Evolutionary conservation across 768 basidiomycete species (phyloP).

Genomic region (Calvatia gigantea): DNA sequence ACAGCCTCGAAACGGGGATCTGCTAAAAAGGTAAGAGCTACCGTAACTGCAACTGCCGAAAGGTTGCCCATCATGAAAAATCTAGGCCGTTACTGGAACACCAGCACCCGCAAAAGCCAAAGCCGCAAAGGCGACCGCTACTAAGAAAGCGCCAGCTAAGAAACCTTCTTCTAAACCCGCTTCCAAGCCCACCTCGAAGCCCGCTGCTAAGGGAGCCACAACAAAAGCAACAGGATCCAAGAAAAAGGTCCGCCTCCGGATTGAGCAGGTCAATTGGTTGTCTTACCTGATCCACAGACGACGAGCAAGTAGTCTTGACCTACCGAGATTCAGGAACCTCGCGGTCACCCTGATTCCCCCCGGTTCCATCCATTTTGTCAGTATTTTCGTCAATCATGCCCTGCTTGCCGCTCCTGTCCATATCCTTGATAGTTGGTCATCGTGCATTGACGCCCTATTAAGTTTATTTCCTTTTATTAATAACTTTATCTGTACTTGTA

Average conservation of each 20-base stretch:
- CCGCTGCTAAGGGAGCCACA: conserved; percentile 27
- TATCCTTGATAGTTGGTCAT: conserved; percentile 3
- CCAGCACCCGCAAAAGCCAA: conserved; percentile 41
- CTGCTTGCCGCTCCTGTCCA: conserved; percentile 2
- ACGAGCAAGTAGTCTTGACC: conserved; percentile 22
- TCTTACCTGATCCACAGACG: conserved; percentile 18
- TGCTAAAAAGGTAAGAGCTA: conserved; percentile 34
- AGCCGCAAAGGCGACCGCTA: conserved; percentile 29
- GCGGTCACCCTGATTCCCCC: background rate
- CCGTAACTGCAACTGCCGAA: background rate
- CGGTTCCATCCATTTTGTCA: background rate
- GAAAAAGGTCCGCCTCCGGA: conserved; percentile 28
- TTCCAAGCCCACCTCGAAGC: conserved; percentile 27
- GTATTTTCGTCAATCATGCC: background rate
- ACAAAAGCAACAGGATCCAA: conserved; percentile 20
- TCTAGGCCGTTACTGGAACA: conserved; percentile 38
- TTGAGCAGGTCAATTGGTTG: background rate
- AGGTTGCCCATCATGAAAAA: background rate
- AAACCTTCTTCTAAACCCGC: conserved; percentile 28
- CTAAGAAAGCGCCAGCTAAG: conserved; percentile 35
- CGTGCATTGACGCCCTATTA: conserved; percentile 9
- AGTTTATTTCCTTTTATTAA: background rate
- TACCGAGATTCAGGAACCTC: background rate
- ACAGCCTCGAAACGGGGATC: conserved; percentile 32
- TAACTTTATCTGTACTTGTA: conserved; percentile 10